Conservation (phyloP, 805 yeast genomes). For the Debaryomyces castellii region DNA sequence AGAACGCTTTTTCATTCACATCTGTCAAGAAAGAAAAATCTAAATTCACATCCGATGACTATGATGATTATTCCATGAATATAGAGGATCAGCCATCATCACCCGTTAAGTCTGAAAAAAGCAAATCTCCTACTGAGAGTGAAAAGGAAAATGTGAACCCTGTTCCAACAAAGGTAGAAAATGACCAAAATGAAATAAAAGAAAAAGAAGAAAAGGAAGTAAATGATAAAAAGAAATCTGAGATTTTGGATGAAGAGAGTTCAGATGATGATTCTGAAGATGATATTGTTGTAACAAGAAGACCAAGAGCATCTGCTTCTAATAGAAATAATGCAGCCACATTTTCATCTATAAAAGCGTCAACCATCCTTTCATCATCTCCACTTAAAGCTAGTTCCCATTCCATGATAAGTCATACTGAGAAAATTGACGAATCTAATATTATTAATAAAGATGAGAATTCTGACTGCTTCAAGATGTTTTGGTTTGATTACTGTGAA, state of each 20-base stretch:
- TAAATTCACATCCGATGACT: constrained; percentile 26
- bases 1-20: constrained; percentile 22
- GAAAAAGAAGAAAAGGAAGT: neutral
- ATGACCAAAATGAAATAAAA: neutral
- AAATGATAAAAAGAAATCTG: constrained; percentile 3
- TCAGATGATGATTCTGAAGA: constrained; percentile 53
- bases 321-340: constrained; percentile 41
- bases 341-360: constrained; percentile 37
- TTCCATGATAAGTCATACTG: constrained; percentile 26
- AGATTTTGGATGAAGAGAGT: constrained; percentile 21
- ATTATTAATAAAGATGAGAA: constrained; percentile 15
- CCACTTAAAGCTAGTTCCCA: constrained; percentile 18
- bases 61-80: constrained; percentile 23
- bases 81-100: constrained; percentile 34
- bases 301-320: constrained; percentile 48
- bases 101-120: constrained; percentile 26
- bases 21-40: constrained; percentile 18
- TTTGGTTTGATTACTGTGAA: constrained; percentile 89
- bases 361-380: constrained; percentile 20
- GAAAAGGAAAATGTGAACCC: constrained; percentile 15
- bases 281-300: constrained; percentile 52
- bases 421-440: constrained; percentile 29
- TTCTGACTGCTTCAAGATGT: constrained; percentile 61
- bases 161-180: neutral
- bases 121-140: constrained; percentile 5